Conservation (phyloP, 768 basidiomycete species). For the Mycena rebaudengoi region DNA sequence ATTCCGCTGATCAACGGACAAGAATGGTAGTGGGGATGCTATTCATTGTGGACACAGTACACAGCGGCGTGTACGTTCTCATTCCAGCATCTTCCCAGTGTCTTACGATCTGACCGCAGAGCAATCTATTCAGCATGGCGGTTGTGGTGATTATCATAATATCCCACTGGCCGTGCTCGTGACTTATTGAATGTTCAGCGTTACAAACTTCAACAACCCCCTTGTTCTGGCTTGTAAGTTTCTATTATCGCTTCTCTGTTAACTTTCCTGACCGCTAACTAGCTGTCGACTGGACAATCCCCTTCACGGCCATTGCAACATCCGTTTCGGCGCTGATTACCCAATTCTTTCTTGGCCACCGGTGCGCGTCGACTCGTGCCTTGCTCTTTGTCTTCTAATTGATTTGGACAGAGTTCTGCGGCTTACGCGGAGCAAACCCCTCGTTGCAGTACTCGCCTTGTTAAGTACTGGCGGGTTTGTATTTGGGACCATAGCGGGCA, state of each 20-base stretch:
- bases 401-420: conserved; percentile 28
- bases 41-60: conserved; percentile 40
- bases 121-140: conserved; percentile 38
- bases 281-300: conserved; percentile 45
- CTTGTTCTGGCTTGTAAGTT: conserved; percentile 16
- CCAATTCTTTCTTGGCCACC: conserved; percentile 44
- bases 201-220: conserved; percentile 28
- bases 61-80: conserved; percentile 30
- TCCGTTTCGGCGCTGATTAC: conserved; percentile 46
- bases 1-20: not conserved
- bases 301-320: conserved; percentile 45
- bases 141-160: conserved; percentile 32
- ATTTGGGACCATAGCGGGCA: not conserved
- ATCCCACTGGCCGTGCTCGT: not conserved
- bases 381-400: conserved; percentile 17
- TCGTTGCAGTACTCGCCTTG: not conserved
- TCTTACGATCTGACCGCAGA: conserved; percentile 9
- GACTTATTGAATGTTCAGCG: conserved; percentile 13
- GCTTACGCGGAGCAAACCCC: conserved; percentile 14
- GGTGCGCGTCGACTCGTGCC: conserved; percentile 30
- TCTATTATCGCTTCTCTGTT: not conserved
- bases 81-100: not conserved
- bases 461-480: not conserved
- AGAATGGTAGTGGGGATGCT: conserved; percentile 35
- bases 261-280: not conserved